These are phyloP conservation scores for Penicillium sp. DNA, from an alignment of 2,329 filamentous ascomycete species.

Conservation along the genomic window DNA sequence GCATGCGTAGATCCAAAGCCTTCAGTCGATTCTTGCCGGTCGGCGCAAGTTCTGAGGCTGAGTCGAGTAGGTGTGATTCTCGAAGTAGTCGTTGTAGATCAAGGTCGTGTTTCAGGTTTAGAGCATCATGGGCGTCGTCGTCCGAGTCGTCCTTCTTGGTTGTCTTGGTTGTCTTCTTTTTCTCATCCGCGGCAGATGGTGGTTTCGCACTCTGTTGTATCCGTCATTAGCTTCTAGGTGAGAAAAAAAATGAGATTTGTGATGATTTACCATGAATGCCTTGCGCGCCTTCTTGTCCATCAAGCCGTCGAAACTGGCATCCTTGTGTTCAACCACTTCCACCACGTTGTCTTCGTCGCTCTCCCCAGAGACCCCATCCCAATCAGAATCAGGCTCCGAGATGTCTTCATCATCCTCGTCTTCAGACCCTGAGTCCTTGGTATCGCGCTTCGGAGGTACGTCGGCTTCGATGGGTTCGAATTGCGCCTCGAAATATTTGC, in stretches of 20 bases:
- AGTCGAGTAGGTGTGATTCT: constrained; percentile 86
- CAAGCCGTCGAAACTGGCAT: constrained; percentile 48
- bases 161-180: constrained; percentile 31
- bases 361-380: constrained; percentile 67
- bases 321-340: constrained; percentile 68
- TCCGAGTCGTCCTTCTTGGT: constrained; percentile 53
- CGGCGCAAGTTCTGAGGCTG: constrained; percentile 60
- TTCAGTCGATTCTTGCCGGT: constrained; percentile 78
- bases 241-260: too few relatives aligned
- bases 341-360: constrained; percentile 52
- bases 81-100: constrained; percentile 87
- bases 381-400: constrained; percentile 58
- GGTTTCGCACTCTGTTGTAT: constrained; percentile 52
- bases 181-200: constrained; percentile 43
- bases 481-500: constrained; percentile 83
- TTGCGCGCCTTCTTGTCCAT: constrained; percentile 75
- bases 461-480: constrained; percentile 77
- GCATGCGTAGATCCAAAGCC: constrained; percentile 82
- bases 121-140: constrained; percentile 62
- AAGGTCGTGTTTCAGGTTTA: constrained; percentile 86
- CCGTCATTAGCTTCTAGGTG: constrained; percentile 17
- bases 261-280: constrained; percentile 71
- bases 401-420: constrained; percentile 36
- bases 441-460: constrained; percentile 26
- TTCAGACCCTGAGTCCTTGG: constrained; percentile 24